Conservation (phyloP, 1,284 basidiomycete genomes). For the Macrocybe sp. region DNA sequence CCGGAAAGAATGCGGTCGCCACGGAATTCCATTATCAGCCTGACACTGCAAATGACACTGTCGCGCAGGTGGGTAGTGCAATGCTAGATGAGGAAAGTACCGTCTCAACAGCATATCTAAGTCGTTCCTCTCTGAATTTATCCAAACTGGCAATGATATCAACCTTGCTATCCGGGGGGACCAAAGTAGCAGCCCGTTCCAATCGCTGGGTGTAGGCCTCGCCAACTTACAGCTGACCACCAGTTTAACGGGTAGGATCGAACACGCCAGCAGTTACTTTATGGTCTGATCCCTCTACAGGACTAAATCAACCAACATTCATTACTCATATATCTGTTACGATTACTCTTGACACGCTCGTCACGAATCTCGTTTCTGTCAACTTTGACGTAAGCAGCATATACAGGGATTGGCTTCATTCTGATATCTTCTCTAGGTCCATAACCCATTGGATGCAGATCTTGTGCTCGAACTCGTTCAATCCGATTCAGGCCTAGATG, state of each 20-base stretch:
- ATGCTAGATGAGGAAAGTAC: background rate
- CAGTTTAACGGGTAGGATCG: constrained; percentile 35
- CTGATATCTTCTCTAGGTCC: constrained; percentile 27
- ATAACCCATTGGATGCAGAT: constrained; percentile 55
- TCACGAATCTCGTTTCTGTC: constrained; percentile 46
- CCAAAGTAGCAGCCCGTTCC: constrained; percentile 55
- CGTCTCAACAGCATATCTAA: constrained; percentile 16
- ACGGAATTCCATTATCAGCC: constrained; percentile 71
- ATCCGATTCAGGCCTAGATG: constrained; percentile 46
- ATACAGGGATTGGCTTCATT: constrained; percentile 1
- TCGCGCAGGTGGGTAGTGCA: constrained; percentile 41
- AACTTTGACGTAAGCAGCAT: constrained; percentile 45
- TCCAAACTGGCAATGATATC: constrained; percentile 43
- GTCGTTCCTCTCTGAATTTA: constrained; percentile 49
- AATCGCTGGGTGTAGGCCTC: constrained; percentile 54
- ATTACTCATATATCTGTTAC: constrained; percentile 45
- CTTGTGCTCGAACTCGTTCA: constrained; percentile 54
- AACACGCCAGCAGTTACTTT: constrained; percentile 2
- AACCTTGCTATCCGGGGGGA: constrained; percentile 59
- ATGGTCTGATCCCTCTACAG: constrained; percentile 12
- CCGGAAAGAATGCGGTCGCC: constrained; percentile 49
- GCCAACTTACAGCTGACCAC: constrained; percentile 50
- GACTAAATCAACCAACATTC: constrained; percentile 32
- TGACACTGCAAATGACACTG: constrained; percentile 57
- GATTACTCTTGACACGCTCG: constrained; percentile 44